Evolutionary conservation across 495 filamentous ascomycete species (phyloP).

Genomic region (Cryomyces antarcticus): DNA sequence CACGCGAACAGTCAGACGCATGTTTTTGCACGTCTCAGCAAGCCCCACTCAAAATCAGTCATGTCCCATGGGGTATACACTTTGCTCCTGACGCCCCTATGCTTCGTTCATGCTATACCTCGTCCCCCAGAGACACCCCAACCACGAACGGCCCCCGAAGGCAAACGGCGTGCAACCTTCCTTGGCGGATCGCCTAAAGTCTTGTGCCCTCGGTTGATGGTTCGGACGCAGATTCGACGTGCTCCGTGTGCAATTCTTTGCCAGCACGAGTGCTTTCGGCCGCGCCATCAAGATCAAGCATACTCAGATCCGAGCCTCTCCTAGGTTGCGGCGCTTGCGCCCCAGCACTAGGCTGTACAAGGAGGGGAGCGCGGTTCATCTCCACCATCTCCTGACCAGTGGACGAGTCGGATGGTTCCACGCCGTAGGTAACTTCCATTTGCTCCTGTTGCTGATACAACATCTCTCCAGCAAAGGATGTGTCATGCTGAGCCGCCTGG

Average conservation of each 20-base stretch:
- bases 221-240: neutral
- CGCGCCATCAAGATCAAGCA: neutral
- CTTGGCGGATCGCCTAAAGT: neutral
- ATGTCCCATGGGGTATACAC: too few relatives aligned
- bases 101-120: too few relatives aligned
- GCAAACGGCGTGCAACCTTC: too few relatives aligned
- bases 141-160: too few relatives aligned
- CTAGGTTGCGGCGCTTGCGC: slow-evolving; percentile 1
- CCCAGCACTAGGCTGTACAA: neutral
- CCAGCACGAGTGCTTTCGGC: neutral
- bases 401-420: neutral
- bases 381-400: slow-evolving; percentile 5
- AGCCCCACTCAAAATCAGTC: too few relatives aligned
- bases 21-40: too few relatives aligned
- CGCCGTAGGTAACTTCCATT: neutral
- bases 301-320: slow-evolving; percentile 2
- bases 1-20: too few relatives aligned
- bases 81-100: too few relatives aligned
- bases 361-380: slow-evolving; percentile 1
- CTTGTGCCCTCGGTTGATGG: neutral
- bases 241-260: neutral
- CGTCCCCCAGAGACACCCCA: too few relatives aligned
- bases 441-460: neutral
- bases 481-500: neutral
- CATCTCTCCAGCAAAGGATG: neutral